Conservation (phyloP, 345 rosid species). For the Schrenkiella parvula region DNA sequence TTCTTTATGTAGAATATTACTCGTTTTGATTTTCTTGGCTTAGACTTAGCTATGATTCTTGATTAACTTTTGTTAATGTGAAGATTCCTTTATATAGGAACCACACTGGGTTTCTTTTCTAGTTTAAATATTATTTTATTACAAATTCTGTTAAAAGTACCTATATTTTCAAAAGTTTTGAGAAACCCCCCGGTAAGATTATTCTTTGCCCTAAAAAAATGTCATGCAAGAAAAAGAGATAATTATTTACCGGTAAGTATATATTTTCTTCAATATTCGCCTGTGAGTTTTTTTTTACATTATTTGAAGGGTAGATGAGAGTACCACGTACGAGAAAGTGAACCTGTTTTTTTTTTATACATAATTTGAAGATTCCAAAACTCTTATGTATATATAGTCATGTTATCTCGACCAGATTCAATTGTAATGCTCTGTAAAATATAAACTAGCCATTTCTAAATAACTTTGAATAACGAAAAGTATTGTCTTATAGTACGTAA, state of each 20-base stretch:
- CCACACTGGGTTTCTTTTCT: background rate
- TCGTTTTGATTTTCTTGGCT: background rate
- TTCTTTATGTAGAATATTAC: background rate
- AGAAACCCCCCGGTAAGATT: background rate
- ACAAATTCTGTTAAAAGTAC: background rate
- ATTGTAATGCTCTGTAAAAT: background rate
- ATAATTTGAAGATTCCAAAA: background rate
- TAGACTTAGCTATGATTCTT: conserved; percentile 1
- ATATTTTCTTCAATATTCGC: too few relatives aligned
- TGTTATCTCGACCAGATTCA: background rate
- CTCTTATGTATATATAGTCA: background rate
- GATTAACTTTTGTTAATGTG: background rate
- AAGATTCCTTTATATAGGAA: conserved; percentile 22
- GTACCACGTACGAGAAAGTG: conserved; percentile 8
- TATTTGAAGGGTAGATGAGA: conserved; percentile 28
- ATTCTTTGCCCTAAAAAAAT: background rate
- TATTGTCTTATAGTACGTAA: too few relatives aligned
- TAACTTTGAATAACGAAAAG: too few relatives aligned
- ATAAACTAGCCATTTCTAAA: background rate
- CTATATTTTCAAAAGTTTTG: background rate
- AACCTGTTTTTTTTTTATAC: background rate
- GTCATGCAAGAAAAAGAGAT: background rate
- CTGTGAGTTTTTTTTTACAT: too few relatives aligned
- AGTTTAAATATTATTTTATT: background rate
- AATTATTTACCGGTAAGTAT: too few relatives aligned